Conservation (phyloP, 164 flowering plant genomes). For the Vitis amurensis region DNA sequence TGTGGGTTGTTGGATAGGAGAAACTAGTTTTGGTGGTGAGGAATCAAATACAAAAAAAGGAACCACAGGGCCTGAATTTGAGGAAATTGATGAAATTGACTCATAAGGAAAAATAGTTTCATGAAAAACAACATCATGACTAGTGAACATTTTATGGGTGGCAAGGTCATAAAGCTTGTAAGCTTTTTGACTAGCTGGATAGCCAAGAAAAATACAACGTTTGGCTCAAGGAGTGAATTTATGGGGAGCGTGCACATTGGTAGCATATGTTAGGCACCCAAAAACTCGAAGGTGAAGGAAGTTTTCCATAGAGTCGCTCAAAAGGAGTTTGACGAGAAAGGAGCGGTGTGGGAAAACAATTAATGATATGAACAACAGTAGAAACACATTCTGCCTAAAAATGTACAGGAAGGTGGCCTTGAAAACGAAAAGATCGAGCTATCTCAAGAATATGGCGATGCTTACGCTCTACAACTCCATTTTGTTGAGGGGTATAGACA, state of each 20-base stretch:
- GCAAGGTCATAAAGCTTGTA: slow-evolving; percentile 12
- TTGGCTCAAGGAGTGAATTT: slow-evolving; percentile 7
- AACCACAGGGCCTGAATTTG: no score
- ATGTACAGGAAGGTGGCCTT: not conserved
- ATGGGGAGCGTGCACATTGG: not conserved
- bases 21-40: no score
- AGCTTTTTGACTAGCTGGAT: slow-evolving; percentile 13
- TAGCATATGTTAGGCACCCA: slow-evolving; percentile 5
- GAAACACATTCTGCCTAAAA: slow-evolving; percentile 14
- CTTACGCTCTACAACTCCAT: slow-evolving; percentile 10
- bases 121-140: no score
- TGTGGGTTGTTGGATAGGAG: no score
- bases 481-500: slow-evolving; percentile 3
- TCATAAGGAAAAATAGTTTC: not conserved
- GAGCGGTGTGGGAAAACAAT: not conserved
- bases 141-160: not conserved
- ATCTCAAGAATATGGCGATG: slow-evolving; percentile 10
- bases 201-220: slow-evolving; percentile 15
- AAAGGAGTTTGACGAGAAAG: not conserved
- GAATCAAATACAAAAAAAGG: no score
- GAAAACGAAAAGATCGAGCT: slow-evolving; percentile 6
- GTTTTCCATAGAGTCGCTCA: not conserved
- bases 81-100: no score
- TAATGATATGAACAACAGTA: not conserved
- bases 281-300: not conserved